Evolutionary conservation across 2,329 filamentous ascomycete species (phyloP), one percentile per base, ranked within the genome.

Genomic region (Nothomitra cinnamomea): DNA sequence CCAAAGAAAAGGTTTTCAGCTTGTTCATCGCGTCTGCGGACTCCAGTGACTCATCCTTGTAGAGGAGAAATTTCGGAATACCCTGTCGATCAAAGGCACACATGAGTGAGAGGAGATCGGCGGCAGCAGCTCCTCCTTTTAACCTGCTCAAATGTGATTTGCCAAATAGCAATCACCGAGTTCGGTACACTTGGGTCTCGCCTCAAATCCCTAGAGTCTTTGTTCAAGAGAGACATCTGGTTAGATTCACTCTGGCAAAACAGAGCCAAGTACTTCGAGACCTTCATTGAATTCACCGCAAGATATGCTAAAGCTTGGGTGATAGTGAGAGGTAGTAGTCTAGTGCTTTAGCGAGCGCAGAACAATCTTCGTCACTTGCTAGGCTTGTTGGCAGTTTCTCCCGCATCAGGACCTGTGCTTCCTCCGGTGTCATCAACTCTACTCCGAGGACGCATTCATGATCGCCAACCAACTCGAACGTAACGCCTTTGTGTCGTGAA

Each of bases 401-500:
- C 36, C 17, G 17, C 5, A 54, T n/a, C 22, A 54, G 53, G 15
- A n/a, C 13, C 36, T 53, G 19, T 13, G 53, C 45, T 53, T 54
- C 53, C 32, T 32, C 41, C 22, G 25, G 22, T 19, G 28, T 22
- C 53, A 54, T 49, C 19, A 22, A 25, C 15, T 53, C 32, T 0
- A 69, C 58, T 49, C 64, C 57, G 2, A 67, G 60, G 35, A 63
- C 32, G 28, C 58, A 51, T 12, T 45, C 38, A 13, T 42, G 17
- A n/a, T 32, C 28, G 4, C 43, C 43, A 6, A 28, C 43, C 12
- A 48, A 25, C 24, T 48, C n/a, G 8, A 48, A n/a, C 41, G 53
- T 48, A 17, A 48, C 59, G 13, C 67, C 57, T 52, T 64, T 65
- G 21, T 67, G 65, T 28, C 65, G 61, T 0, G 66, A 68, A 0